These are phyloP conservation scores for Botrytis paeoniae DNA, from an alignment of 2,329 filamentous ascomycete genomes.

Conservation along the genomic window DNA sequence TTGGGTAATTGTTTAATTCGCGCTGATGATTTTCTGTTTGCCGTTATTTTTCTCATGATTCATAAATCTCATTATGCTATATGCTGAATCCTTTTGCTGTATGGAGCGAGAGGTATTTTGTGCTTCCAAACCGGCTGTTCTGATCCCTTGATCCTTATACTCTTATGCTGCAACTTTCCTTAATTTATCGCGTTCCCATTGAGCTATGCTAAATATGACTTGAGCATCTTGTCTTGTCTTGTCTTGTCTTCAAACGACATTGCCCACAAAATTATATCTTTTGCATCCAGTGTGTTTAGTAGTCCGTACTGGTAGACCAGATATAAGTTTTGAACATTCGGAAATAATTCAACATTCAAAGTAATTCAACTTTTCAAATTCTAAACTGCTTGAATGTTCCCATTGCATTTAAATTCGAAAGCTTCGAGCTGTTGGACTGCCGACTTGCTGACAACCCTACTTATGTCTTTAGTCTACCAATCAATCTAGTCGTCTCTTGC, in stretches of 20 bases:
- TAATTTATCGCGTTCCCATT: neutral
- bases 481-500: neutral
- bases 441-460: neutral
- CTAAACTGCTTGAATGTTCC: neutral
- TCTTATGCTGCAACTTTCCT: neutral
- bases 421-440: neutral
- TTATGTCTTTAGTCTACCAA: neutral
- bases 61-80: neutral
- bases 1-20: slow-evolving; percentile 1
- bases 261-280: neutral
- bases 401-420: neutral
- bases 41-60: neutral
- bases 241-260: neutral
- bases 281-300: neutral
- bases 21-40: neutral
- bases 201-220: neutral
- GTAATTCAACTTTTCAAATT: neutral
- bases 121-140: neutral
- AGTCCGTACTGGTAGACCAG: neutral
- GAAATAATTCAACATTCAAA: neutral
- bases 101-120: neutral
- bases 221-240: neutral
- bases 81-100: neutral
- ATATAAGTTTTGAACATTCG: neutral
- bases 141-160: neutral